Conservation (phyloP, 805 yeast genomes). For the Candida cerambycidarum region DNA sequence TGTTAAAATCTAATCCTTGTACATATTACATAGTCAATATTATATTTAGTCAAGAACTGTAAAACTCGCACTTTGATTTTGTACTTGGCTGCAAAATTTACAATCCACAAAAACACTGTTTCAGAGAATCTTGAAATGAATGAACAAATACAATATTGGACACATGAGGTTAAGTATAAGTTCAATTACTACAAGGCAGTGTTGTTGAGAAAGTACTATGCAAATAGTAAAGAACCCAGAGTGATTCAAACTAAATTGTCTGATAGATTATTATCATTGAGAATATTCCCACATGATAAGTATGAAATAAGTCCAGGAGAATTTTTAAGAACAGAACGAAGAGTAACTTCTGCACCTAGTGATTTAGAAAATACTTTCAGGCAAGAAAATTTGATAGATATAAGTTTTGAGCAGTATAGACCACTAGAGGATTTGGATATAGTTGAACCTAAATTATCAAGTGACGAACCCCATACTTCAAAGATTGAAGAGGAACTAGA, state of each 20-base stretch:
- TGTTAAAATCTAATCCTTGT: slow-evolving; percentile 37
- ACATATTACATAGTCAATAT: slow-evolving; percentile 13
- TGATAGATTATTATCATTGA: slow-evolving; percentile 36
- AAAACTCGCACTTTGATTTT: slow-evolving; percentile 2
- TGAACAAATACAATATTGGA: slow-evolving; percentile 12
- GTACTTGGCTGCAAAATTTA: slow-evolving; percentile 9
- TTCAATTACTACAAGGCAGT: slow-evolving; percentile 33
- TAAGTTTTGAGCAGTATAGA: neutral
- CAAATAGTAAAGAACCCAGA: slow-evolving; percentile 34
- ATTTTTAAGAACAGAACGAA: slow-evolving; percentile 20
- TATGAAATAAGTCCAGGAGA: slow-evolving; percentile 32
- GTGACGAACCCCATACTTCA: too few relatives aligned
- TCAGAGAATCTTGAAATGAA: neutral
- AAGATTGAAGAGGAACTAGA: neutral
- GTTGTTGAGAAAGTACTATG: slow-evolving; percentile 39
- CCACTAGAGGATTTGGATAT: too few relatives aligned
- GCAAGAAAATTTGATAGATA: neutral
- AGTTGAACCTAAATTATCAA: too few relatives aligned
- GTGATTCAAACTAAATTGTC: slow-evolving; percentile 36
- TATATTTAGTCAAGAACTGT: slow-evolving; percentile 2
- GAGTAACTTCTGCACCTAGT: slow-evolving; percentile 1
- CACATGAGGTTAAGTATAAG: slow-evolving; percentile 31
- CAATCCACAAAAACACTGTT: slow-evolving; percentile 1
- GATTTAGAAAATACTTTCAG: slow-evolving; percentile 1
- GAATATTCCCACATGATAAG: slow-evolving; percentile 35